Evolutionary conservation across 768 basidiomycete genomes (phyloP), one percentile per base, ranked within the genome.

Genomic region (Rhizopogon vesiculosus): DNA sequence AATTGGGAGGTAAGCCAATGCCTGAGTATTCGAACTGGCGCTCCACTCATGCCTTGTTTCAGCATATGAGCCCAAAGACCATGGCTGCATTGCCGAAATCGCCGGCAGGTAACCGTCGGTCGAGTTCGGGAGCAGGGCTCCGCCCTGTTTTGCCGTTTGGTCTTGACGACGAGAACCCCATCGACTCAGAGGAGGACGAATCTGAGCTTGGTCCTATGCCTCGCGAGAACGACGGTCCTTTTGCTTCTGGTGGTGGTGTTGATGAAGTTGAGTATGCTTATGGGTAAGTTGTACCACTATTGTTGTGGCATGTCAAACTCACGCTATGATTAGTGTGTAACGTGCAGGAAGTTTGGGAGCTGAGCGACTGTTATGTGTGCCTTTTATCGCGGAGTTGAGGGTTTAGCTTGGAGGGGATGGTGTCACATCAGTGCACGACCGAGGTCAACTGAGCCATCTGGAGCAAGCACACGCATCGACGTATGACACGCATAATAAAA

Each of bases 61-160:
- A 94, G 94, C 94, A 96, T 66, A 90, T 98, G 88, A 96, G 95
- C 60, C 93, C 93, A 3, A 91, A 92, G 72, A 95, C 93, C 2
- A 89, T 98, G 84, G 90, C 91, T 12, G 89, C 93, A 8, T 76
- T 98, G 45, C 91, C 94, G 0, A 94, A 94, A 68, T 95, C 93
- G 0, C 94, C 94, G 16, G 88, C 88, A 15, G 87, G 89, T 42
- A 77, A 78, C 46, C 81, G 94, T 25, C 82, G 93, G 25, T 90
- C 91, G 35, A 92, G 90, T 58, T 89, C 91, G 6, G 92, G 92
- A 35, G 81, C 82, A 28, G 86, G 91, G 13, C 79, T 98, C 46
- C 84, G 94, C 35, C 93, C 95, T 13, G 86, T 97, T 42, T 67
- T 85, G 74, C 75, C 89, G 68, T 82, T 83, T 63, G 89, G 86